Conservation (phyloP, 495 filamentous ascomycete species). For the Penicillium cinerascens region DNA sequence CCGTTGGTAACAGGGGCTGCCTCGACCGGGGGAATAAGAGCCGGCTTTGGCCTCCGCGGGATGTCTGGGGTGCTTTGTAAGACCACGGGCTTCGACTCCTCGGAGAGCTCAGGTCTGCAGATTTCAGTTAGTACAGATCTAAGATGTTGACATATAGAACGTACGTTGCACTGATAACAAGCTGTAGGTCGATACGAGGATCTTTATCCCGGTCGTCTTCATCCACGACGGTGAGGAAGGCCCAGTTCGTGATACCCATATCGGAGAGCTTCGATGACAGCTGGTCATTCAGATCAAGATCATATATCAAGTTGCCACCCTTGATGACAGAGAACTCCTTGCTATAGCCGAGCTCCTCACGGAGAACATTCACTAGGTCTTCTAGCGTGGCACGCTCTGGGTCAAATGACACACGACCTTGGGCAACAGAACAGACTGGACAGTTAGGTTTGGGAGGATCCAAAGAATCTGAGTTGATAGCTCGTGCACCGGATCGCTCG, state of each 20-base stretch:
- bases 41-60: conserved; percentile 45
- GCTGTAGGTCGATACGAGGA: conserved; percentile 77
- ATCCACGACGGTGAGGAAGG: conserved; percentile 81
- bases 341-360: conserved; percentile 68
- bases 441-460: conserved; percentile 76
- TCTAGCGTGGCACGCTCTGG: conserved; percentile 71
- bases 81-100: conserved; percentile 43
- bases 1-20: conserved; percentile 17
- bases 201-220: conserved; percentile 86
- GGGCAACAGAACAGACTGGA: conserved; percentile 72
- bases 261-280: conserved; percentile 72
- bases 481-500: conserved; percentile 61
- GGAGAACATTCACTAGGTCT: conserved; percentile 73
- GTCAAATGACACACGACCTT: conserved; percentile 64
- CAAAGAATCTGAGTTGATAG: conserved; percentile 72
- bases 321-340: conserved; percentile 78
- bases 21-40: conserved; percentile 14
- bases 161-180: conserved; percentile 51
- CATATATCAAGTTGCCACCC: conserved; percentile 73
- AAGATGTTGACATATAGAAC: not conserved
- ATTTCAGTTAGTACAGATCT: conserved; percentile 8
- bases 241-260: conserved; percentile 67
- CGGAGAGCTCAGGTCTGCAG: conserved; percentile 22
- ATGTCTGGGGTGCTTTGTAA: conserved; percentile 48
- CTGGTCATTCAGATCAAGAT: conserved; percentile 85